Base-by-base conservation (phyloP, 495 filamentous ascomycete species). In the Lepraria neglecta region DNA sequence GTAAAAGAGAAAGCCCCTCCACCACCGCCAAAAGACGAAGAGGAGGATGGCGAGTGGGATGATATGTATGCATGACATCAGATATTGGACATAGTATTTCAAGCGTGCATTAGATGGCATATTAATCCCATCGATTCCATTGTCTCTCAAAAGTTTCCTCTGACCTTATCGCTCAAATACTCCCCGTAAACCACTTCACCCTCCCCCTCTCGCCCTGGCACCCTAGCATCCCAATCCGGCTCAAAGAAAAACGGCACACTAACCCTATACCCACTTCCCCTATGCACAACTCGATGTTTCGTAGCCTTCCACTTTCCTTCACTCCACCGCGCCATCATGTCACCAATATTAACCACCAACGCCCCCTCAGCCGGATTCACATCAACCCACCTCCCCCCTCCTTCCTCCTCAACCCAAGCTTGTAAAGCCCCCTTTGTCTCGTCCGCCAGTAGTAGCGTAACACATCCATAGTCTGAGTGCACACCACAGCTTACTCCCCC, bases 31-130 rank as follows among this genome's bases (percentile, higher is more conserved):
- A 75, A 78, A 72, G 72, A 74, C 10, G 74, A 75, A 53, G 71
- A 76, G 58, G 68, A 66, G 45, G 71, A 76, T 31, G 73, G 62
- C 61, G 86, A 88, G 70, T 82, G 83, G 75, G 84, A 90, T 78
- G 85, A 84, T 9, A 80, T 90, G 77, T 92, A 90, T 74, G 86
- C 83, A 56, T 91, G 67, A 79, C 1, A 51, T 5, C 14, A 9
- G 17, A 52, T 30, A 31, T 10, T 10, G 9, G 7, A 38, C 12
- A 12, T 9, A 6, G 35, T 38, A 0, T 12, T 38, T 38, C 35
- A 38, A 38, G 35, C 35, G 35, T 6, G 35, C 35, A 38, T 38
- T 38, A 10, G 35, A 6, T 38, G 35, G 31, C 4, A 31, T 30
- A 7, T 17, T 7, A 2, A 4, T 4, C 27, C 9, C 48, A 38